A percentile compares a stretch with the other conserved stretches of the same genome.
These are phyloP conservation scores for Ambispora gerdemannii DNA, from an alignment of 192 early-diverging fungal genomes.

Conservation along the genomic window DNA sequence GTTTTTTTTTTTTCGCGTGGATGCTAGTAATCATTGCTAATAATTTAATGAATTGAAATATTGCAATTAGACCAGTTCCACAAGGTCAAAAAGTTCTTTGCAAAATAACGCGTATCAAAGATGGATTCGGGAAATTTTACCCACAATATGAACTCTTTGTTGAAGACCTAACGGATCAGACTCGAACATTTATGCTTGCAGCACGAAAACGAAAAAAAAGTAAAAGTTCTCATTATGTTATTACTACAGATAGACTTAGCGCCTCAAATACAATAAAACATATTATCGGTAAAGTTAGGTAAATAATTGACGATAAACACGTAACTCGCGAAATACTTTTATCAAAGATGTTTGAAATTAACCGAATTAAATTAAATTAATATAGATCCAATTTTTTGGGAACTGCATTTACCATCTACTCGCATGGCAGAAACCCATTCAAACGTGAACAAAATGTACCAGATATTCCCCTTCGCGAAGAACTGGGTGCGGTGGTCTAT, in stretches of 20 bases:
- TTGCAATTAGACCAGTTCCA: constrained; percentile 58
- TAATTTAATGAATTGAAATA: neutral
- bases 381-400: constrained; percentile 83
- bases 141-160: constrained; percentile 70
- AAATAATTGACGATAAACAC: too few species aligned
- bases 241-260: constrained; percentile 39
- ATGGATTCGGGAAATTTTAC: constrained; percentile 61
- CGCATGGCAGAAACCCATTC: constrained; percentile 48
- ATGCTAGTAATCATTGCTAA: neutral
- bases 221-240: constrained; percentile 62
- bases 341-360: too few species aligned
- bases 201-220: constrained; percentile 70
- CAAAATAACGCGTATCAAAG: constrained; percentile 59
- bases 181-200: constrained; percentile 55
- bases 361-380: too few species aligned
- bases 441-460: constrained; percentile 32
- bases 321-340: too few species aligned
- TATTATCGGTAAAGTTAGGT: constrained; percentile 48
- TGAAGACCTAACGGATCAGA: constrained; percentile 49
- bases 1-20: too few species aligned
- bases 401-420: constrained; percentile 77
- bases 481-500: constrained; percentile 76
- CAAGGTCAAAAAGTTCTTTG: constrained; percentile 65
- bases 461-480: constrained; percentile 53
- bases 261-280: constrained; percentile 8